A percentile compares a stretch with the other conserved stretches of the same genome.
These are phyloP conservation scores for Sugiyamaella novakii DNA, from an alignment of 1,139 yeast species.

Conservation along the genomic window DNA sequence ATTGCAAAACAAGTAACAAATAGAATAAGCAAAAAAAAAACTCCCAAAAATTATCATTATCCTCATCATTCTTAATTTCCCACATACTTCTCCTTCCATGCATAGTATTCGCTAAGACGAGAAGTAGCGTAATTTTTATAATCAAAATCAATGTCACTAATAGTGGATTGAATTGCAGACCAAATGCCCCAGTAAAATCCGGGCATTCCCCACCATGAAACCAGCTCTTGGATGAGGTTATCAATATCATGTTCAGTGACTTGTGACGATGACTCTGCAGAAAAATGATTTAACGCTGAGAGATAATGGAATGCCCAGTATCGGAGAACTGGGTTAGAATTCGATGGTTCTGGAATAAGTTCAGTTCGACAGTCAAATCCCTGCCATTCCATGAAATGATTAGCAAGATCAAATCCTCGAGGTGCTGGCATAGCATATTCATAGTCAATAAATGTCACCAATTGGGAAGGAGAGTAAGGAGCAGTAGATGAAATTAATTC, in stretches of 20 bases:
- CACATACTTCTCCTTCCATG: slow-evolving; percentile 51
- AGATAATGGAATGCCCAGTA: slow-evolving; percentile 50
- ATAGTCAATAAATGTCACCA: slow-evolving; percentile 69
- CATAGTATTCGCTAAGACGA: slow-evolving; percentile 68
- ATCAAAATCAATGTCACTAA: slow-evolving; percentile 73
- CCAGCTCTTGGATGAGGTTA: slow-evolving; percentile 56
- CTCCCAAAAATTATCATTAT: slow-evolving; percentile 3
- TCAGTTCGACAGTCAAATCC: slow-evolving; percentile 71
- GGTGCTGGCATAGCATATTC: slow-evolving; percentile 83
- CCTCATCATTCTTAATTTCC: slow-evolving; percentile 5
- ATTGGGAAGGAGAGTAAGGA: slow-evolving; percentile 44
- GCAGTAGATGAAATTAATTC: slow-evolving; percentile 6
- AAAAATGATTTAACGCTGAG: slow-evolving; percentile 29
- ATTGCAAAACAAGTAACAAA: background rate
- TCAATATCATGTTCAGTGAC: slow-evolving; percentile 38
- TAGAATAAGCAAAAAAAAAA: background rate
- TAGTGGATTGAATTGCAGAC: slow-evolving; percentile 75
- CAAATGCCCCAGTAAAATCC: slow-evolving; percentile 87
- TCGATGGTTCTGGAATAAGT: slow-evolving; percentile 58
- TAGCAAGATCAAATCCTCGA: slow-evolving; percentile 81
- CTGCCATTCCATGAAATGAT: slow-evolving; percentile 86
- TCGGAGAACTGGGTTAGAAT: slow-evolving; percentile 50
- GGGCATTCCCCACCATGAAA: slow-evolving; percentile 71
- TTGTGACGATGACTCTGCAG: slow-evolving; percentile 12
- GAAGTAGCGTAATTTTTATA: slow-evolving; percentile 62